Evolutionary conservation across 2,329 filamentous ascomycete species (phyloP).

Genomic region (Periconia sp.): DNA sequence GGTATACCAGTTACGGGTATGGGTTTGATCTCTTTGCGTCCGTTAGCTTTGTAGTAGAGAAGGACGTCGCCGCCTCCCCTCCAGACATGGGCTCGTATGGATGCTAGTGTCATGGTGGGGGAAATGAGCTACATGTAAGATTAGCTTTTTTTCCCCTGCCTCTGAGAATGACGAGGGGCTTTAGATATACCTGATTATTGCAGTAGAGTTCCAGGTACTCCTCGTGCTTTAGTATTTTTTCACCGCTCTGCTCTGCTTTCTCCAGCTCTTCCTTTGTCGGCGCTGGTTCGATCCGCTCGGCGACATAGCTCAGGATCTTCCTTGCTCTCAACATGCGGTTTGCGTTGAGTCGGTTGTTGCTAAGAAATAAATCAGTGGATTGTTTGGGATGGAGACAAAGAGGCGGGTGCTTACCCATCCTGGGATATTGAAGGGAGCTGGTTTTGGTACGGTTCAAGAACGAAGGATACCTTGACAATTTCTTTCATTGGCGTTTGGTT

Average conservation of each 20-base stretch:
- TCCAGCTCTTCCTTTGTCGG: conserved; percentile 58
- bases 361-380: conserved; percentile 30
- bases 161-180: not conserved
- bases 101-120: conserved; percentile 88
- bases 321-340: conserved; percentile 95
- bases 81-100: conserved; percentile 89
- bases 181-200: conserved; percentile 74
- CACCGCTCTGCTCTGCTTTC: conserved; percentile 37
- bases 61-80: conserved; percentile 91
- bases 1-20: conserved; percentile 17
- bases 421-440: conserved; percentile 72
- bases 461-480: conserved; percentile 93
- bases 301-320: conserved; percentile 91
- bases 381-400: conserved; percentile 7
- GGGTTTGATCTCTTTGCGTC: conserved; percentile 64
- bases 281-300: conserved; percentile 81
- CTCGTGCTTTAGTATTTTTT: conserved; percentile 66
- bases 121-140: conserved; percentile 59
- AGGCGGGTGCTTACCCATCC: conserved; percentile 60
- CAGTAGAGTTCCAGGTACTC: conserved; percentile 96
- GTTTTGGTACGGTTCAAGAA: conserved; percentile 79
- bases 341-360: conserved; percentile 88
- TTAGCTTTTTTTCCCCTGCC: not conserved
- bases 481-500: conserved; percentile 85
- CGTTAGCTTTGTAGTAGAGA: conserved; percentile 88